Conservation (phyloP, 2,329 filamentous ascomycete genomes). For the Ceratocystis colombiana region DNA sequence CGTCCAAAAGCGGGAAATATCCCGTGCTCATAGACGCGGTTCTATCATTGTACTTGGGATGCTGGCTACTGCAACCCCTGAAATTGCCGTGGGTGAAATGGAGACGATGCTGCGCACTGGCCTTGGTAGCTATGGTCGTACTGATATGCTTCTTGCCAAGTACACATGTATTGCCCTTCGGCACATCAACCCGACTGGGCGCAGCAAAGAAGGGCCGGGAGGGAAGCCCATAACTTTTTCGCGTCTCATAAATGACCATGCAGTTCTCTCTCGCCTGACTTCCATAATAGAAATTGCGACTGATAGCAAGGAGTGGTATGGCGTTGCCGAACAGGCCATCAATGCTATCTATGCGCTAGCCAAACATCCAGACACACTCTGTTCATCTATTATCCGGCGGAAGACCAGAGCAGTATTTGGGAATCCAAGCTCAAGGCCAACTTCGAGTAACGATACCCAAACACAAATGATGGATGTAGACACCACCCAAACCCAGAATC, state of each 20-base stretch:
- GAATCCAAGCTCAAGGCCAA: conserved; percentile 32
- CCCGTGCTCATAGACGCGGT: conserved; percentile 76
- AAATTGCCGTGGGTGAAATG: conserved; percentile 90
- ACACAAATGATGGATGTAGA: conserved; percentile 30
- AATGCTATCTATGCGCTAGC: conserved; percentile 89
- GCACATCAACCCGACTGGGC: conserved; percentile 76
- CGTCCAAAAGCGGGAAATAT: conserved; percentile 86
- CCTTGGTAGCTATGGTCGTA: conserved; percentile 66
- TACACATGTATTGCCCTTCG: conserved; percentile 90
- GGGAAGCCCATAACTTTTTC: conserved; percentile 59
- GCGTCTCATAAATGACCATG: conserved; percentile 83
- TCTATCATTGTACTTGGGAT: conserved; percentile 95
- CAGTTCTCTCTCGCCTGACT: conserved; percentile 69
- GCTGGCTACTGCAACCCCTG: conserved; percentile 83
- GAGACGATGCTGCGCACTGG: conserved; percentile 89
- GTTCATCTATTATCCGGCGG: conserved; percentile 77
- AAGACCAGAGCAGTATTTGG: conserved; percentile 76
- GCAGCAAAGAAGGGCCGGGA: conserved; percentile 51
- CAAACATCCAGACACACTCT: conserved; percentile 86
- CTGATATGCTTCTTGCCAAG: conserved; percentile 80
- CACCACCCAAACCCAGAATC: conserved; percentile 28
- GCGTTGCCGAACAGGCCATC: conserved; percentile 90
- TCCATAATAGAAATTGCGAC: conserved; percentile 77
- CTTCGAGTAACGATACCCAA: conserved; percentile 32
- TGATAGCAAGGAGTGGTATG: conserved; percentile 91